Percentiles rank a stretch among this genome's conserved stretches.
These are phyloP conservation scores for Streptanthus diversifolius DNA, from an alignment of 345 rosid species.

Conservation along the genomic window DNA sequence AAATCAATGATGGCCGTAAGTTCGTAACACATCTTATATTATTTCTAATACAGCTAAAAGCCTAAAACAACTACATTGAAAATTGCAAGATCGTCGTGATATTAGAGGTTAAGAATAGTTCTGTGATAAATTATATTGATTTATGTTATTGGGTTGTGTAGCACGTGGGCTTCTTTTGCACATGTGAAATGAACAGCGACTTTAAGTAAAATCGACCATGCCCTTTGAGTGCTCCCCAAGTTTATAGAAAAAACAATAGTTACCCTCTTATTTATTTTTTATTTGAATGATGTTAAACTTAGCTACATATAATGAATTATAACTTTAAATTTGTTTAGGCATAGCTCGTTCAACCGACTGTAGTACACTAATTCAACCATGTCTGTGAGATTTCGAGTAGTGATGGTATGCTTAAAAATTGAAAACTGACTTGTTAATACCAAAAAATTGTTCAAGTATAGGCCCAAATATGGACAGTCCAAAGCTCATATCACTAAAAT, in stretches of 20 bases:
- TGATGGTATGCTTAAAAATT: neutral
- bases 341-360: neutral
- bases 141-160: conserved; percentile 18
- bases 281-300: neutral
- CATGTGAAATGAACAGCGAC: conserved; percentile 1
- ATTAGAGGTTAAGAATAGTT: neutral
- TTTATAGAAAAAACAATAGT: conserved; percentile 15
- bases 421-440: neutral
- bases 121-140: neutral
- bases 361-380: neutral
- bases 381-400: neutral
- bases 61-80: neutral
- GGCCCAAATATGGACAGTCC: neutral
- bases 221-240: conserved; percentile 18
- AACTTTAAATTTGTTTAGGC: neutral
- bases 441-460: neutral
- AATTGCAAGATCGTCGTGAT: neutral
- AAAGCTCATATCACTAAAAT: neutral
- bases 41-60: neutral
- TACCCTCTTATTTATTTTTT: neutral
- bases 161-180: neutral
- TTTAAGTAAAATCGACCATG: conserved; percentile 22
- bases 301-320: neutral
- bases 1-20: neutral
- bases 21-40: neutral